A percentile compares a stretch with the other conserved stretches of the same genome.
Conservation (phyloP, 2,329 filamentous ascomycete genomes). For the Cyphellophora attinorum region DNA sequence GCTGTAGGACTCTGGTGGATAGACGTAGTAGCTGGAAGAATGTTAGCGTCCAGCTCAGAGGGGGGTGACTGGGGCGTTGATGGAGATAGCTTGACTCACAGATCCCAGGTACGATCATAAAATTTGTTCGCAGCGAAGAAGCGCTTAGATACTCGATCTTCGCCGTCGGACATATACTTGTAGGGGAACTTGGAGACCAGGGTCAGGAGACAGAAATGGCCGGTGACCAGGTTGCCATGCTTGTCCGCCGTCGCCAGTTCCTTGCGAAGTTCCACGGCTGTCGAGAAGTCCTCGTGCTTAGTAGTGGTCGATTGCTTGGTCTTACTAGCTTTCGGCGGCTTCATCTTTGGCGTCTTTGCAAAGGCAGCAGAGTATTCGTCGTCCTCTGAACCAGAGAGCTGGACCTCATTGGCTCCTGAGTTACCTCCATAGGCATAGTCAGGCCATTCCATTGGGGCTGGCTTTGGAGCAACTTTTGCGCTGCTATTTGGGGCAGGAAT, state of each 20-base stretch:
- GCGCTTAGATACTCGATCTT: constrained; percentile 24
- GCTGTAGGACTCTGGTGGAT: constrained; percentile 36
- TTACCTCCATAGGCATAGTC: no score
- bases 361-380: constrained; percentile 18
- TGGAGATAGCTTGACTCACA: constrained; percentile 47
- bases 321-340: constrained; percentile 1
- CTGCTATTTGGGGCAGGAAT: constrained; percentile 2
- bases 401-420: constrained; percentile 2
- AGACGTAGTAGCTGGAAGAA: constrained; percentile 54
- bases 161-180: constrained; percentile 27
- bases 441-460: no score
- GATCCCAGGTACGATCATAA: constrained; percentile 58
- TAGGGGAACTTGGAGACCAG: constrained; percentile 33
- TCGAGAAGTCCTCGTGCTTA: neutral
- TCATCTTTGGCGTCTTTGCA: constrained; percentile 11
- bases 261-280: neutral
- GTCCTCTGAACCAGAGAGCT: constrained; percentile 12
- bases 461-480: constrained; percentile 3
- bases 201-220: constrained; percentile 29
- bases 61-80: neutral
- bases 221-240: constrained; percentile 11
- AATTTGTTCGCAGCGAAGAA: constrained; percentile 35
- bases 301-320: neutral
- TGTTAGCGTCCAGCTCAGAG: constrained; percentile 1
- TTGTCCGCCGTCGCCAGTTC: constrained; percentile 1